Conservation (phyloP, 768 basidiomycete genomes). For the Mycena belliarum region DNA sequence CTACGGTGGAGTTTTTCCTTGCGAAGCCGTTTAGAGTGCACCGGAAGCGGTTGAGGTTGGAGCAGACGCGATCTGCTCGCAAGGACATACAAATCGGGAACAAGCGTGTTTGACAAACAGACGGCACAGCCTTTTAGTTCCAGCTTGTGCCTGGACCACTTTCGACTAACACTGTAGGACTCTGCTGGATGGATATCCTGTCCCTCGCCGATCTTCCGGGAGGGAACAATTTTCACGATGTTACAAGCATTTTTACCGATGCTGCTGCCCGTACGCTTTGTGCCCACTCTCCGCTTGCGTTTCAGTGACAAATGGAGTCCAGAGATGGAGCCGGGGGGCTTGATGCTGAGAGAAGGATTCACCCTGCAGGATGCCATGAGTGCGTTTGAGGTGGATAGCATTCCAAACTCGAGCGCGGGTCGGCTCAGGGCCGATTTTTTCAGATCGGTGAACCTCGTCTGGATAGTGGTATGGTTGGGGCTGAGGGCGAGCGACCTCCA, state of each 20-base stretch:
- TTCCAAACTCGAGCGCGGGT: conserved; percentile 4
- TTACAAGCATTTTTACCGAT: conserved; percentile 58
- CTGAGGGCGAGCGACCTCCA: conserved; percentile 41
- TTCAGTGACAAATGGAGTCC: conserved; percentile 5
- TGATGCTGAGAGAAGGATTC: conserved; percentile 70
- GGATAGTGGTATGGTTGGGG: conserved; percentile 71
- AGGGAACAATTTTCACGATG: conserved; percentile 62
- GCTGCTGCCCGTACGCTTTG: conserved; percentile 58
- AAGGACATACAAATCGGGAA: conserved; percentile 2
- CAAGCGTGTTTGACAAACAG: conserved; percentile 2
- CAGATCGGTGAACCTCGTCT: conserved; percentile 91
- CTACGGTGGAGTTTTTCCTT: neutral
- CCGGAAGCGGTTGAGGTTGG: neutral
- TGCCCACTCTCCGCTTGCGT: neutral
- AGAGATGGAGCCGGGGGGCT: conserved; percentile 64
- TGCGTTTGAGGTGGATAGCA: conserved; percentile 71
- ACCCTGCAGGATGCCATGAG: conserved; percentile 91
- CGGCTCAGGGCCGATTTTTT: conserved; percentile 17
- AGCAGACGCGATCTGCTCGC: conserved; percentile 5
- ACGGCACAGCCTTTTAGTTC: conserved; percentile 2
- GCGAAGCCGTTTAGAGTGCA: neutral
- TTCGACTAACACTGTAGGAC: neutral
- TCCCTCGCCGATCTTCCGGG: conserved; percentile 44
- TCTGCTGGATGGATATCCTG: conserved; percentile 14
- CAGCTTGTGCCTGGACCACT: neutral